Percentiles rank a stretch among this genome's conserved stretches.
These are phyloP conservation scores for Calonectria pteridis DNA, from an alignment of 2,329 filamentous ascomycete species.

Conservation along the genomic window DNA sequence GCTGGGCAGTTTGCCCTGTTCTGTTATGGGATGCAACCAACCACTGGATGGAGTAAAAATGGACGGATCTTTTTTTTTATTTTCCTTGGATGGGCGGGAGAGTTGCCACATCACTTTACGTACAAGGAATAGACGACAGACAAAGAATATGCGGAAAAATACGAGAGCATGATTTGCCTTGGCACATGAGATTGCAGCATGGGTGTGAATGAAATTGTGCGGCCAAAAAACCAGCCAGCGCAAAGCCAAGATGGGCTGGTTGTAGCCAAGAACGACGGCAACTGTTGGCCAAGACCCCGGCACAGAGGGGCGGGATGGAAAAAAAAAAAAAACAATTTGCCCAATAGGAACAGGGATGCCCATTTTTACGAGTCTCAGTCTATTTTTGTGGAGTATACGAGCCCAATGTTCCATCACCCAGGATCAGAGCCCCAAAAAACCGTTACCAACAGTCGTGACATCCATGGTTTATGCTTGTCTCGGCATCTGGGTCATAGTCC, in stretches of 20 bases:
- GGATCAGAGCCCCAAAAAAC: constrained; percentile 1
- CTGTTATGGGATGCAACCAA: neutral
- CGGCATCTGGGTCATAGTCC: neutral
- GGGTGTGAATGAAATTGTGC: constrained; percentile 1
- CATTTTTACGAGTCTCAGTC: neutral
- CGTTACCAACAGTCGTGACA: neutral
- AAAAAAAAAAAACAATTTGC: neutral
- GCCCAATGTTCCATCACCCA: neutral
- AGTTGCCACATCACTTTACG: constrained; percentile 5
- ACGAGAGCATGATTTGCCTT: constrained; percentile 12
- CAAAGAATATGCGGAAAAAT: constrained; percentile 11
- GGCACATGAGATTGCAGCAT: constrained; percentile 1
- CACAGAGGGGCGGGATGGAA: neutral
- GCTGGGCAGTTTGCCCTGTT: neutral
- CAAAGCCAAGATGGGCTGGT: neutral
- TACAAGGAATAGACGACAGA: constrained; percentile 4
- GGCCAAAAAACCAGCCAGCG: neutral
- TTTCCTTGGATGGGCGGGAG: constrained; percentile 5
- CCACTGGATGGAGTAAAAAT: constrained; percentile 11
- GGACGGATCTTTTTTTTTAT: neutral
- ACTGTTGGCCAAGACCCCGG: neutral
- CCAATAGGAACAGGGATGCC: neutral
- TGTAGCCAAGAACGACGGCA: neutral
- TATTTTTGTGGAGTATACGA: neutral
- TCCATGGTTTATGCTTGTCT: constrained; percentile 9